Evolutionary conservation across 2,329 filamentous ascomycete species (phyloP).

Genomic region (Talaromyces rugulosus): DNA sequence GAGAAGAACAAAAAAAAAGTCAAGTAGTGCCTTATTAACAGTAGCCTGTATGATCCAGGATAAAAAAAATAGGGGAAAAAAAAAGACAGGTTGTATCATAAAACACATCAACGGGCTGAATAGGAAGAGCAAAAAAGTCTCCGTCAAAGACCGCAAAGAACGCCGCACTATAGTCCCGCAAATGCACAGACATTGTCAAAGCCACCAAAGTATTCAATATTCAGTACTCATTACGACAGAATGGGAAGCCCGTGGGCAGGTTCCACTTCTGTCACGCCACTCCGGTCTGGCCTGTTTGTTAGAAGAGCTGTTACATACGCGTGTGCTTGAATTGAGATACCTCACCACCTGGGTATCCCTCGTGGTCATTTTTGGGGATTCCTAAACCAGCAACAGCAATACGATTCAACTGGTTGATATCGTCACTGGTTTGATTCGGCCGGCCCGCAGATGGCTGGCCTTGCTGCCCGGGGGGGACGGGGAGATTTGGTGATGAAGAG

Average conservation of each 20-base stretch:
- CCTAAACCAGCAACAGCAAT: constrained; percentile 41
- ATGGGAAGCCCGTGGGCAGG: not conserved
- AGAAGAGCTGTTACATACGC: not conserved
- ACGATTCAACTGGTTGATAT: constrained; percentile 39
- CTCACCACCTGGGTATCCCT: not conserved
- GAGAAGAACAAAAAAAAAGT: not conserved
- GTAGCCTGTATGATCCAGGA: not conserved
- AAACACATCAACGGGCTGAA: not conserved
- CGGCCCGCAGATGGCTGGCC: constrained; percentile 11
- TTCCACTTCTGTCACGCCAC: not conserved
- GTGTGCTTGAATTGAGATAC: not conserved
- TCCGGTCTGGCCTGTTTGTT: not conserved
- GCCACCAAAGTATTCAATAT: not conserved
- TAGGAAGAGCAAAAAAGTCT: not conserved
- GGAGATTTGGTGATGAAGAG: constrained; percentile 3
- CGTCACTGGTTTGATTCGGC: constrained; percentile 24
- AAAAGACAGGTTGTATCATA: not conserved
- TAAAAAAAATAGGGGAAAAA: not conserved
- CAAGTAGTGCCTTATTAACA: not conserved
- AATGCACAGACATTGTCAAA: not conserved
- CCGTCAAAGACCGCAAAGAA: not conserved
- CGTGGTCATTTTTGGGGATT: constrained; percentile 34
- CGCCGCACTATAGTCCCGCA: not conserved
- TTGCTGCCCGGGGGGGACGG: constrained; percentile 14
- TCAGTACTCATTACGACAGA: not conserved